A percentile compares a stretch with the other conserved stretches of the same genome.
phyloP scores from a whole-genome alignment of 2,329 filamentous ascomycete species.

The Sclerotiophoma versabilis region DNA sequence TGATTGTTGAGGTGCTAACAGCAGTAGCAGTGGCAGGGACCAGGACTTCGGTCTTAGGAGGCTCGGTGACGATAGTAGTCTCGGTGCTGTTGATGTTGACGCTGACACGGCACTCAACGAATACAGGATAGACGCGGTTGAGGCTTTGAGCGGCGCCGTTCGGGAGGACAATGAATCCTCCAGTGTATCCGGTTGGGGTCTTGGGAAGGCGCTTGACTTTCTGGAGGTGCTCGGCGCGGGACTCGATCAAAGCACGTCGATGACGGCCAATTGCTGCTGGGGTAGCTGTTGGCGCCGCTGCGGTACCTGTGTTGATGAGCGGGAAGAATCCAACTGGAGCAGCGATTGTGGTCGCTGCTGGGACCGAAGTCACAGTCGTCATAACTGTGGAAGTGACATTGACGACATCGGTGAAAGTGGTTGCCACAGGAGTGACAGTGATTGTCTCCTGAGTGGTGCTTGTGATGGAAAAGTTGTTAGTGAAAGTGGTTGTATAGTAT shows the following conservation, averaged over 20 bases:
- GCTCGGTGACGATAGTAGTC: slow-evolving; percentile 18
- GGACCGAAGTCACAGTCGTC: slow-evolving; percentile 21
- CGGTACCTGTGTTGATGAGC: slow-evolving; percentile 6
- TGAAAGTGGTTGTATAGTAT: slow-evolving; percentile 19
- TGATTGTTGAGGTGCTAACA: slow-evolving; percentile 25
- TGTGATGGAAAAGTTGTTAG: slow-evolving; percentile 16
- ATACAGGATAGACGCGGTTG: slow-evolving; percentile 20
- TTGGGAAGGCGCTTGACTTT: slow-evolving; percentile 27
- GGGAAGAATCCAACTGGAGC: slow-evolving; percentile 28
- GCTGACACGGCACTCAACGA: slow-evolving; percentile 25
- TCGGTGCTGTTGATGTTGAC: slow-evolving; percentile 27
- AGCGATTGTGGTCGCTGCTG: slow-evolving; percentile 21
- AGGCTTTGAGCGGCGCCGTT: slow-evolving; percentile 21
- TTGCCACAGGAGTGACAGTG: slow-evolving; percentile 28
- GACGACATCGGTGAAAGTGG: slow-evolving; percentile 28
- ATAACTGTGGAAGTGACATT: slow-evolving; percentile 22
- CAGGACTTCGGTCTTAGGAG: slow-evolving; percentile 19
- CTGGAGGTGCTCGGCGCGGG: slow-evolving; percentile 8
- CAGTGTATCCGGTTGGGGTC: slow-evolving; percentile 23
- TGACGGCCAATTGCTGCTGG: slow-evolving; percentile 20
- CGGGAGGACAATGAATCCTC: slow-evolving; percentile 24
- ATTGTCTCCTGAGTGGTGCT: slow-evolving; percentile 24
- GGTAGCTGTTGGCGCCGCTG: slow-evolving; percentile 9
- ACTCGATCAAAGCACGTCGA: slow-evolving; percentile 25
- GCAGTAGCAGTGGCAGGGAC: slow-evolving; percentile 22